Percentiles rank a stretch among this genome's conserved stretches.
phyloP scores from a whole-genome alignment of 2,329 filamentous ascomycete species.

The Dendrostoma leiphaemia region DNA sequence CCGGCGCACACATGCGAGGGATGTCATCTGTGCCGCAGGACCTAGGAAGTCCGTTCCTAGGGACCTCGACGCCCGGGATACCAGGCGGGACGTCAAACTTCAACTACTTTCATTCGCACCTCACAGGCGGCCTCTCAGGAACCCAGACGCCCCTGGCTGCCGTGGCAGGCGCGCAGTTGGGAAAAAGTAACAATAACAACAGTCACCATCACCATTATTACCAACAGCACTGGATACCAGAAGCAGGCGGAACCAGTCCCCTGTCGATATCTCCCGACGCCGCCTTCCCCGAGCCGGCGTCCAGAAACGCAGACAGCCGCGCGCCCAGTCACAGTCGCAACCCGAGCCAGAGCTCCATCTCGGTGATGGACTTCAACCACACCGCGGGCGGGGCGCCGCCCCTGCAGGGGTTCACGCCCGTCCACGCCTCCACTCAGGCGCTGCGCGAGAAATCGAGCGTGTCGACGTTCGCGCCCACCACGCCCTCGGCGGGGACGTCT shows the following conservation, averaged over 20 bases:
- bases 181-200: constrained; percentile 34
- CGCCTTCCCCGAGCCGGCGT: constrained; percentile 2
- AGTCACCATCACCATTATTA: neutral
- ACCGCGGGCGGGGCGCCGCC: constrained; percentile 17
- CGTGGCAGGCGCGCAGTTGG: constrained; percentile 68
- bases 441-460: constrained; percentile 61
- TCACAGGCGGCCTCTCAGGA: constrained; percentile 69
- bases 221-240: constrained; percentile 42
- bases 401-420: constrained; percentile 4
- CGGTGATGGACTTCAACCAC: constrained; percentile 38
- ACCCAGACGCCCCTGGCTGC: constrained; percentile 78
- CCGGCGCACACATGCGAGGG: neutral
- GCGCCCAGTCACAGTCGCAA: constrained; percentile 40
- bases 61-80: constrained; percentile 59
- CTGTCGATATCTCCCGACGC: constrained; percentile 22
- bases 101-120: constrained; percentile 79
- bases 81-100: constrained; percentile 74
- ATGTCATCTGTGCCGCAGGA: constrained; percentile 34
- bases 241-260: constrained; percentile 24
- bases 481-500: constrained; percentile 47
- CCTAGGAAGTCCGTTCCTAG: constrained; percentile 56
- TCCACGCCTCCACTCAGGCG: constrained; percentile 21
- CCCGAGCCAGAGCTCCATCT: constrained; percentile 45
- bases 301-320: constrained; percentile 11
- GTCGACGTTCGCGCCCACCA: constrained; percentile 58